Base-by-base conservation (phyloP, 1,284 basidiomycete species). In the Ceratobasidium sp. region DNA sequence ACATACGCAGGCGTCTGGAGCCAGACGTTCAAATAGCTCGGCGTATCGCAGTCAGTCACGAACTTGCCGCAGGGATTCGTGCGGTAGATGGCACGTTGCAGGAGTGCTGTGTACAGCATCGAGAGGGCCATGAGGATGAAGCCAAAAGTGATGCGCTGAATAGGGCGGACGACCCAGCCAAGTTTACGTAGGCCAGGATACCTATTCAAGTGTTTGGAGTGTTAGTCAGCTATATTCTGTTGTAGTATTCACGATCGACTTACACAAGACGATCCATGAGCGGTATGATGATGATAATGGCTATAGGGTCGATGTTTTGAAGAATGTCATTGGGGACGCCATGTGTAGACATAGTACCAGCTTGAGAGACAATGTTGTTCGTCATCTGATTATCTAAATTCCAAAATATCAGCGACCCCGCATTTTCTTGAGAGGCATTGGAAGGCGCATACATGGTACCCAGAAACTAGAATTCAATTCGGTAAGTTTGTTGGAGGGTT, bases 141-240 rank as follows among this genome's bases (percentile, higher is more conserved):
- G 11, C 95, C 95, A 35, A 85, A 84, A 0, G 88, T 85, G 75
- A 96, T 92, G 78, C 87, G 90, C 82, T 89, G 91, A 74, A 95
- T 82, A 0, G 92, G 87, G 21, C 85, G 88, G 79, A 95, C 92
- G 80, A 87, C 87, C 81, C 92, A 82, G 8, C 89, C 88, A 6
- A 80, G 75, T 63, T 87, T 86, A n/a, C 87, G 85, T 11, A 95
- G 82, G n/a, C 80, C 83, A 18, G 94, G 94, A 82, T 96, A 96
- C 76, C 66, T 70, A 13, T n/a, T n/a, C n/a, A n/a, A n/a, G n/a
- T n/a, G n/a, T n/a, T n/a, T n/a, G n/a, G n/a, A n/a, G n/a, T n/a
- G 35, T 5, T 9, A 9, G 23, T 26, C 50, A 18, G 23, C 23
- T 54, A 9, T 28, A 54, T 21, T n/a, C 23, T 2, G 44, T 23